Evolutionary conservation across 345 rosid species (phyloP).

Genomic region (Eucalyptus grandis): DNA sequence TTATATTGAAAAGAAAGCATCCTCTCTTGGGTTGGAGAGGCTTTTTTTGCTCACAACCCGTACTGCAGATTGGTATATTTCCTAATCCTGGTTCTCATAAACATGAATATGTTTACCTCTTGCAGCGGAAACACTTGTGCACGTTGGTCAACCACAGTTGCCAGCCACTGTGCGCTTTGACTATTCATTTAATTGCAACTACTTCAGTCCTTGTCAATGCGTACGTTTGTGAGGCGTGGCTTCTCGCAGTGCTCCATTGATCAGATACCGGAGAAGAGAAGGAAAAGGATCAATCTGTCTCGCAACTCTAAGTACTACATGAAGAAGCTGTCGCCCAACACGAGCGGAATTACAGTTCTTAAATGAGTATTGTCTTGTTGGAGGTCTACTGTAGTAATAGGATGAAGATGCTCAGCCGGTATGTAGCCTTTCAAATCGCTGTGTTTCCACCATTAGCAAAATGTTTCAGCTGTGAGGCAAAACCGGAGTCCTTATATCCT

Average conservation of each 20-base stretch:
- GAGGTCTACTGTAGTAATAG: background rate
- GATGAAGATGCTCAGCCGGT: background rate
- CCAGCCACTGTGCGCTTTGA: background rate
- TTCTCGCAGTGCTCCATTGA: slow-evolving; percentile 69
- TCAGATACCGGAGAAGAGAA: slow-evolving; percentile 51
- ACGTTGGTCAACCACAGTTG: background rate
- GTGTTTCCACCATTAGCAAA: background rate
- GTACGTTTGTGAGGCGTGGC: slow-evolving; percentile 76
- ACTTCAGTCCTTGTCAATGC: background rate
- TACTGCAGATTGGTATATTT: slow-evolving; percentile 78
- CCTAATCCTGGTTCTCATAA: background rate
- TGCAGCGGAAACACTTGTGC: background rate
- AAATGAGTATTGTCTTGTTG: background rate
- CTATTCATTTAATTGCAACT: background rate
- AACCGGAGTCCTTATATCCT: background rate
- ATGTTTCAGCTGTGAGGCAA: background rate
- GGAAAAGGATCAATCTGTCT: slow-evolving; percentile 63
- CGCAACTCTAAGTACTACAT: slow-evolving; percentile 75
- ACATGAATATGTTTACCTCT: background rate
- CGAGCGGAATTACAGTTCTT: slow-evolving; percentile 43
- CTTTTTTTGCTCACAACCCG: slow-evolving; percentile 82
- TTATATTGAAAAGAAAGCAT: slow-evolving; percentile 82
- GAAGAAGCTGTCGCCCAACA: slow-evolving; percentile 66
- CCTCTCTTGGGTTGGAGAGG: slow-evolving; percentile 54
- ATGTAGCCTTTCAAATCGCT: background rate